Base-by-base conservation (phyloP, 345 rosid species). In the Turnera subulata region DNA sequence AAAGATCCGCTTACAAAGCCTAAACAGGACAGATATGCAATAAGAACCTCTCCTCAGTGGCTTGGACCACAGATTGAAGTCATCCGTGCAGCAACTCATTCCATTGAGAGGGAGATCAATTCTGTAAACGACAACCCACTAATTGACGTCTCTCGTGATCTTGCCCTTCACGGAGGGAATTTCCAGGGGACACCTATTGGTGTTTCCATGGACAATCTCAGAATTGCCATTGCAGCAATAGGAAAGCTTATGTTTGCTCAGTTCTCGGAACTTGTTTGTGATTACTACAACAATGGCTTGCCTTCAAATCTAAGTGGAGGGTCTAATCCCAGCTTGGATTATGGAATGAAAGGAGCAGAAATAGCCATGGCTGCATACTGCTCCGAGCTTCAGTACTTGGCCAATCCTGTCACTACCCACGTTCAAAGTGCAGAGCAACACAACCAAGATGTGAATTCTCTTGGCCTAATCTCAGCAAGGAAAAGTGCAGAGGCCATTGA, bases 151-250 rank as follows among this genome's bases (percentile, higher is more conserved):
- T 19, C 74, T 19, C 70, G 77, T 0, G 65, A 73, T 12, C 56
- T 64, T 0, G 84, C 84, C 24, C 67, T 79, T 25, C 84, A 79
- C 17, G 84, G 84, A 35, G 84, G 84, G 45, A 79, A 79, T 62
- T 79, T 79, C 66, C 84, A 79, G 49, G 84, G 84, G 14, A 79
- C 84, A 4, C 84, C 84, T 9, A 76, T 79, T 14, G 84, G 84
- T 20, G 79, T 79, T 37, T 79, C 84, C 6, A 79, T 79, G 84
- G 84, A 79, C 60, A 79, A 79, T 47, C 78, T 73, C 55, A 62
- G 84, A 46, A 65, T 79, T 1, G 84, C 84, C 25, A 22, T 76
- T 46, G 84, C 84, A 12, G 78, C 81, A 1, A 76, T 79, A 0
- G 84, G 84, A 17, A 79, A 79, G 60, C 78, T 79, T 17, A 64